phyloP scores from a whole-genome alignment of 805 yeast genomes.

The Starmera amethionina region DNA sequence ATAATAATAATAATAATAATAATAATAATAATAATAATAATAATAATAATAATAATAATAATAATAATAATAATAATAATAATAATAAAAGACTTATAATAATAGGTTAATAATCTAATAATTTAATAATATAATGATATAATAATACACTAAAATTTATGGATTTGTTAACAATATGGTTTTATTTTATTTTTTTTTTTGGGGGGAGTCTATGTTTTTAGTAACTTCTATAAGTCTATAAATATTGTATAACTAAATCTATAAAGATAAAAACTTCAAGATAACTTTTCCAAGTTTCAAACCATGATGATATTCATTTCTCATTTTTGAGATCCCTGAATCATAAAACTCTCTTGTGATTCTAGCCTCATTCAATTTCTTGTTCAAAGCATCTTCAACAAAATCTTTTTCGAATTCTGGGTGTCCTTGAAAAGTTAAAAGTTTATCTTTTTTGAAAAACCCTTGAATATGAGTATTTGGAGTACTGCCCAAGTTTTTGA shows the following conservation, averaged over 20 bases:
- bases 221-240: too few species aligned
- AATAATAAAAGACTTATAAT: too few species aligned
- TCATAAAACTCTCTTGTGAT: neutral
- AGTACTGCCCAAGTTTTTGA: constrained; percentile 42
- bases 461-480: constrained; percentile 59
- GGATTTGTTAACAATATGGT: too few species aligned
- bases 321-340: neutral
- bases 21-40: too few species aligned
- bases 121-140: too few species aligned
- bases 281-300: neutral
- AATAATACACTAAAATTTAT: too few species aligned
- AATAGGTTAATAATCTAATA: too few species aligned
- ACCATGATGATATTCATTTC: neutral
- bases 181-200: too few species aligned
- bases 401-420: constrained; percentile 55
- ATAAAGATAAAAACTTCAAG: neutral
- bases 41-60: too few species aligned
- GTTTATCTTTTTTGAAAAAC: constrained; percentile 35
- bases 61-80: too few species aligned
- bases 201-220: too few species aligned
- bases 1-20: neutral
- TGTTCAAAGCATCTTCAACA: neutral
- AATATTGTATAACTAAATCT: too few species aligned
- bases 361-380: neutral
- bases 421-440: constrained; percentile 80